Conservation (phyloP, 345 rosid genomes). For the Kernera saxatilis region DNA sequence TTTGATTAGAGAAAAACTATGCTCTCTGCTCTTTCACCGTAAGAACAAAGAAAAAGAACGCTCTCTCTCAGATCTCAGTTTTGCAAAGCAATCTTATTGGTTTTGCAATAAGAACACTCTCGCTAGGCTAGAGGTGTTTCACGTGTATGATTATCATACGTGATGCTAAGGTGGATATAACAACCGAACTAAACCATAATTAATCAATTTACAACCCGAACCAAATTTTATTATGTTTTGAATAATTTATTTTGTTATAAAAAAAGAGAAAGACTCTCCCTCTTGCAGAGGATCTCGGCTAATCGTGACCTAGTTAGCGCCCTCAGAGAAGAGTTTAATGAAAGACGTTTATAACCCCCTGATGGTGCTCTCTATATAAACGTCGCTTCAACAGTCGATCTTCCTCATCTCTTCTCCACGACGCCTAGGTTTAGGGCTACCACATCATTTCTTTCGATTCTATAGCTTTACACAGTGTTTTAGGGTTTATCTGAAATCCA, state of each 20-base stretch:
- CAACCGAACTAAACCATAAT: not conserved
- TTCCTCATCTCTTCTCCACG: not conserved
- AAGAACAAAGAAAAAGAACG: not conserved
- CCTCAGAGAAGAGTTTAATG: not conserved
- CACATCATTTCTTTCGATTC: not conserved
- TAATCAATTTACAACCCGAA: not conserved
- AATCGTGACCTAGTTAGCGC: constrained; percentile 13
- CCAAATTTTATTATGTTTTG: not conserved
- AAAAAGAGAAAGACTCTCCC: not conserved
- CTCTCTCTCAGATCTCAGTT: constrained; percentile 6
- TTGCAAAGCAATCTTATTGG: not conserved
- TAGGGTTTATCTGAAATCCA: not conserved
- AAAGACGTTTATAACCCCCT: constrained; percentile 5
- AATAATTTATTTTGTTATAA: not conserved
- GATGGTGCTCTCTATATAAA: constrained; percentile 4
- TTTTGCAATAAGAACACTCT: constrained; percentile 3
- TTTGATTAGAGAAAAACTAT: not conserved
- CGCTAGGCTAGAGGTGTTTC: not conserved
- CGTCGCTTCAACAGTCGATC: not conserved
- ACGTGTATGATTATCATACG: not conserved
- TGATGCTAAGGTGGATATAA: too few relatives aligned
- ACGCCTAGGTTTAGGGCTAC: not conserved
- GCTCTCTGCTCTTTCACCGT: not conserved
- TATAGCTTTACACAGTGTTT: not conserved
- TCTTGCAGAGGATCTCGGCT: not conserved